Percentiles rank a stretch among this genome's conserved stretches.
These are phyloP conservation scores for Phellopilus nigrolimitatus DNA, from an alignment of 1,284 basidiomycete species.

Conservation along the genomic window DNA sequence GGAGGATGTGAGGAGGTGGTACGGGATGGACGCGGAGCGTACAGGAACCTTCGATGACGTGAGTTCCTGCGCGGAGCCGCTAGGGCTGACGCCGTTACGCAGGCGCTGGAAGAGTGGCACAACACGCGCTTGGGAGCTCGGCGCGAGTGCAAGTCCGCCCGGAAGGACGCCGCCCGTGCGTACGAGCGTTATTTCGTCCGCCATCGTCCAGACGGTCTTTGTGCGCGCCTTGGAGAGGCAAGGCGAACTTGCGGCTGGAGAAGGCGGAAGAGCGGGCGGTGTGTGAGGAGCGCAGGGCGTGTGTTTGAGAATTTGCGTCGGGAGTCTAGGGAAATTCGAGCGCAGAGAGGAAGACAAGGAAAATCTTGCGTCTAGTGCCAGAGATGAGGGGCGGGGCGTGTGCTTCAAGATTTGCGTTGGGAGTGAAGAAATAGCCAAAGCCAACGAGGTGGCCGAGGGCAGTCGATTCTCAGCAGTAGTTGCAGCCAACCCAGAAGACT, in stretches of 20 bases:
- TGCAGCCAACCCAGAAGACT: neutral
- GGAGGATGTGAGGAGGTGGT: conserved; percentile 4
- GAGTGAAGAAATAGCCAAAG: neutral
- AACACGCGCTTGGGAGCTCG: conserved; percentile 9
- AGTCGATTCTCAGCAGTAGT: neutral
- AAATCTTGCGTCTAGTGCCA: neutral
- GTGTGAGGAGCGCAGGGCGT: conserved; percentile 2
- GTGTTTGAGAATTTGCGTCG: conserved; percentile 13
- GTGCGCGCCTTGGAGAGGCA: conserved; percentile 17
- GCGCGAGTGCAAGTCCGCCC: conserved; percentile 7
- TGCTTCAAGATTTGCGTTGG: neutral
- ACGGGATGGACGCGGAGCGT: conserved; percentile 13
- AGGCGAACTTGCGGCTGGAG: conserved; percentile 7
- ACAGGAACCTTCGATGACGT: conserved; percentile 1
- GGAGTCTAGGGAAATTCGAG: neutral
- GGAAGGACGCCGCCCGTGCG: conserved; percentile 13
- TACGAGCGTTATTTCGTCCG: conserved; percentile 18
- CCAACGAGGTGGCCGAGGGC: neutral
- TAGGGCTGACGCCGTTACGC: conserved; percentile 8
- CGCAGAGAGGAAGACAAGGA: neutral
- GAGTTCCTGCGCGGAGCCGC: neutral
- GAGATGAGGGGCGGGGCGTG: neutral
- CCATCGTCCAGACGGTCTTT: conserved; percentile 18
- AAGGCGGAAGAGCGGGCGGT: neutral
- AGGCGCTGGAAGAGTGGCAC: conserved; percentile 15